Conservation (phyloP, 2,329 filamentous ascomycete genomes). For the Juglanconis juglandina region DNA sequence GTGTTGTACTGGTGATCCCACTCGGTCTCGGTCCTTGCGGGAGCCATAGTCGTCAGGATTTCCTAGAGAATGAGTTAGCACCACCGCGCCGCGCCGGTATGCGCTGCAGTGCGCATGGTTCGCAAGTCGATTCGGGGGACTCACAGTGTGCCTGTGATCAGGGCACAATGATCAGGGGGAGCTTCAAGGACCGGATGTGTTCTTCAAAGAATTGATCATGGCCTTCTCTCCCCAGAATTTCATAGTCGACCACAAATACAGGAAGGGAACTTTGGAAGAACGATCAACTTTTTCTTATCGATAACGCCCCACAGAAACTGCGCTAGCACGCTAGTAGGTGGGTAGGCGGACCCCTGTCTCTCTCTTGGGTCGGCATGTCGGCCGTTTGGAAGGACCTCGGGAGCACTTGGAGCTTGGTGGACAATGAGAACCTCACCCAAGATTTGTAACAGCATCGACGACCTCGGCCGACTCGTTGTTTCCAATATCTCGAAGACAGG, state of each 20-base stretch:
- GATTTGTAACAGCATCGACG: no score
- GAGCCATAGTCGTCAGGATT: constrained; percentile 44
- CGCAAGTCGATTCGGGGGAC: neutral
- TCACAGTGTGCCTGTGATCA: constrained; percentile 1
- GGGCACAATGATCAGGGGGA: neutral
- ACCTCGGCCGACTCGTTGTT: no score
- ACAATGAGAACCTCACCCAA: no score
- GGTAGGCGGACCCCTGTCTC: neutral
- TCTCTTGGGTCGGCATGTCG: no score
- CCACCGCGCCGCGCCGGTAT: neutral
- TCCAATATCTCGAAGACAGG: no score
- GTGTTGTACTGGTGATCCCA: constrained; percentile 89
- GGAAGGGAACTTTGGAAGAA: neutral
- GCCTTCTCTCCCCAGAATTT: neutral
- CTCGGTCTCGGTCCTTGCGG: constrained; percentile 56
- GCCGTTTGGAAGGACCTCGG: no score
- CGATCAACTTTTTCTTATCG: neutral
- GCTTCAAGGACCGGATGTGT: neutral
- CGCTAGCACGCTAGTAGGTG: neutral
- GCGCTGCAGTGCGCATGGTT: neutral
- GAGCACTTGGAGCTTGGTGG: no score
- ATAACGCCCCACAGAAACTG: neutral
- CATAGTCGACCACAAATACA: neutral
- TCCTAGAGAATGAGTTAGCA: neutral
- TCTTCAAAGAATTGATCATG: neutral